phyloP scores from a whole-genome alignment of 2,329 filamentous ascomycete genomes.

The Bertia moriformis region DNA sequence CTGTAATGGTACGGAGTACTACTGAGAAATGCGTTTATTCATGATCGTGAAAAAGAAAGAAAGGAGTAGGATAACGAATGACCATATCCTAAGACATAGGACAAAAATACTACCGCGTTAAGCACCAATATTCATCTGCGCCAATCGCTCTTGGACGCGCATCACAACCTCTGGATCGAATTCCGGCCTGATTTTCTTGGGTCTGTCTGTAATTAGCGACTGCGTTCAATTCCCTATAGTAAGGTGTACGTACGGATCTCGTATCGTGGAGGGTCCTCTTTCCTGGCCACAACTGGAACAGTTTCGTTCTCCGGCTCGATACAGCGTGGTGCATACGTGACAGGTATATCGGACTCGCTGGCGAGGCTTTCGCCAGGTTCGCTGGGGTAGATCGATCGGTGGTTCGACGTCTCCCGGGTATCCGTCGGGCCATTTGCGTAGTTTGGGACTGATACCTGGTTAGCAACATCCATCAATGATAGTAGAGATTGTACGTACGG shows the following conservation, averaged over 20 bases:
- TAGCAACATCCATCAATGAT: slow-evolving; percentile 4
- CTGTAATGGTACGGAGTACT: too few species aligned
- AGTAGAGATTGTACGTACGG: slow-evolving; percentile 21
- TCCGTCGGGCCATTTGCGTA: slow-evolving; percentile 24
- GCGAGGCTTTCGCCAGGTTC: slow-evolving; percentile 12
- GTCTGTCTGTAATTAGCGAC: slow-evolving; percentile 10
- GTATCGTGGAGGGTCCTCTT: slow-evolving; percentile 21
- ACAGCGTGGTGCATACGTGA: slow-evolving; percentile 19
- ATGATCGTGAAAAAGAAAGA: too few species aligned
- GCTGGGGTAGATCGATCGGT: slow-evolving; percentile 5
- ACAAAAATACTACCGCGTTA: neutral
- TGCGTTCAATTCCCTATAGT: neutral
- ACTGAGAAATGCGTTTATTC: neutral
- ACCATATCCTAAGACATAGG: neutral
- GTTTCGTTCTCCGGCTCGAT: slow-evolving; percentile 12
- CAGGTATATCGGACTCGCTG: slow-evolving; percentile 23
- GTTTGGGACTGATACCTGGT: slow-evolving; percentile 15
- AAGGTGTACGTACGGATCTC: slow-evolving; percentile 19
- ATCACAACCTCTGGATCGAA: slow-evolving; percentile 19
- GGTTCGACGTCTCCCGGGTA: slow-evolving; percentile 25
- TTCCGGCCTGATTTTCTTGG: slow-evolving; percentile 20
- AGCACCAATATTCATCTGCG: neutral
- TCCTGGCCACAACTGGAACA: slow-evolving; percentile 22
- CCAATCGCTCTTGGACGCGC: slow-evolving; percentile 16
- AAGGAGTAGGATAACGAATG: too few species aligned